Base-by-base conservation (phyloP, 208 protist genomes). In the Herpetomonas tarakana region DNA sequence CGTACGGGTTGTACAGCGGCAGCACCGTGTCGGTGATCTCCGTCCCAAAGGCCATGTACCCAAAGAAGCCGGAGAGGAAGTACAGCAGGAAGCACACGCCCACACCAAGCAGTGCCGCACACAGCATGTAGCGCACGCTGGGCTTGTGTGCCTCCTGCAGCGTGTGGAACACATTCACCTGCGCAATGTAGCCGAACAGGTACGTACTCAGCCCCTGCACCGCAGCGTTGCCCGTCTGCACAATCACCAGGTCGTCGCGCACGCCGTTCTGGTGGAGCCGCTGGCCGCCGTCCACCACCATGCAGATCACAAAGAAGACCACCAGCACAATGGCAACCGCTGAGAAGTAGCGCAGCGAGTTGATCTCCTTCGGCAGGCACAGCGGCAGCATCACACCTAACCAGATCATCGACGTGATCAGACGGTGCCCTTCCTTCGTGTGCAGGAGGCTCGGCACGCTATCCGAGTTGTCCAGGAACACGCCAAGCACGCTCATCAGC, bases 281-380 rank as follows among this genome's bases (percentile, higher is more conserved):
- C 50, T 78, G 12, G 25, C 44, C 61, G 29, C 68, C 69, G 67
- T 93, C 83, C 31, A 67, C 59, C 0, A 91, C 53, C 18, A 88
- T 64, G 57, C 69, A 73, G 16, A 82, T 47, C 16, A 79, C 76
- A 62, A 94, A 90, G 66, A 73, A 88, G 1, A 88, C 29, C 4
- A 92, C 73, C 49, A 89, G 81, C 19, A 55, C 4, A 1, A 92
- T 62, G 25, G 71, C 84, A n/a, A 83, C 26, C 1, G 62, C 50
- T 2, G 81, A 92, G 27, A 86, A 62, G 60, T 89, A 91, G 26
- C 88, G 81, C 28, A 94, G 66, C 2, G 76, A 70, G 52, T 90
- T 87, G 22, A 91, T 65, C 14, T 74, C 30, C 67, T 88, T 89
- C 12, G 79, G 78, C 21, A 91, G 56, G 3, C 76, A 62, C 16